A percentile compares a stretch with the other conserved stretches of the same genome.
phyloP scores from a whole-genome alignment of 805 yeast species.

The Ogataea paradorogensis region DNA sequence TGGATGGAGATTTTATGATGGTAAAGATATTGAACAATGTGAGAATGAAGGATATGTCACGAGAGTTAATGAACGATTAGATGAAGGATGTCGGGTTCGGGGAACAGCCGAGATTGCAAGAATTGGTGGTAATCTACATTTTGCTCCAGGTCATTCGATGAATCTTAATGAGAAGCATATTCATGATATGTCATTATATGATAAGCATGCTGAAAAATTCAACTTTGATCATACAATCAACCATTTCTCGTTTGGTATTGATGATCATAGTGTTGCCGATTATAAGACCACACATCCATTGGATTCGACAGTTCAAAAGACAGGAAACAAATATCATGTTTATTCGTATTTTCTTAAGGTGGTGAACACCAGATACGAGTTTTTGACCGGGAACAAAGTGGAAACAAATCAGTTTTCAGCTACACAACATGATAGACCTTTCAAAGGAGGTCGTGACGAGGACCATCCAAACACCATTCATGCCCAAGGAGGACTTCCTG shows the following conservation, averaged over 20 bases:
- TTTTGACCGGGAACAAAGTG: conserved; percentile 46
- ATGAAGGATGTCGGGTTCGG: conserved; percentile 84
- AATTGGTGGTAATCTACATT: conserved; percentile 87
- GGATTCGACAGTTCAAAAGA: conserved; percentile 46
- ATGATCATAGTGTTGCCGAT: conserved; percentile 33
- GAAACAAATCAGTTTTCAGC: conserved; percentile 92
- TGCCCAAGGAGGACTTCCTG: conserved; percentile 86
- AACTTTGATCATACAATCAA: conserved; percentile 75
- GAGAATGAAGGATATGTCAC: conserved; percentile 81
- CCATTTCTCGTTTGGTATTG: conserved; percentile 81
- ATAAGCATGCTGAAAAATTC: conserved; percentile 51
- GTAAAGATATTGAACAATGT: conserved; percentile 84
- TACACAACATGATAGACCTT: conserved; percentile 82
- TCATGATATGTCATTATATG: conserved; percentile 80
- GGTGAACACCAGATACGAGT: conserved; percentile 84
- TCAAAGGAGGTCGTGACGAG: conserved; percentile 81
- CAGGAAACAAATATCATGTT: conserved; percentile 55
- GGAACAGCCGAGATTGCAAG: conserved; percentile 81
- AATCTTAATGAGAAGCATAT: conserved; percentile 60
- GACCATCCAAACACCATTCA: conserved; percentile 88
- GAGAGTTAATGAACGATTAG: conserved; percentile 52
- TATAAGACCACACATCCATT: conserved; percentile 59
- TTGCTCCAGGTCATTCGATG: conserved; percentile 89
- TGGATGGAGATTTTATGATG: conserved; percentile 91
- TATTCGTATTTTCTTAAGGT: conserved; percentile 83